phyloP scores from a whole-genome alignment of 441 rosid species.

The Lepidium campestre region DNA sequence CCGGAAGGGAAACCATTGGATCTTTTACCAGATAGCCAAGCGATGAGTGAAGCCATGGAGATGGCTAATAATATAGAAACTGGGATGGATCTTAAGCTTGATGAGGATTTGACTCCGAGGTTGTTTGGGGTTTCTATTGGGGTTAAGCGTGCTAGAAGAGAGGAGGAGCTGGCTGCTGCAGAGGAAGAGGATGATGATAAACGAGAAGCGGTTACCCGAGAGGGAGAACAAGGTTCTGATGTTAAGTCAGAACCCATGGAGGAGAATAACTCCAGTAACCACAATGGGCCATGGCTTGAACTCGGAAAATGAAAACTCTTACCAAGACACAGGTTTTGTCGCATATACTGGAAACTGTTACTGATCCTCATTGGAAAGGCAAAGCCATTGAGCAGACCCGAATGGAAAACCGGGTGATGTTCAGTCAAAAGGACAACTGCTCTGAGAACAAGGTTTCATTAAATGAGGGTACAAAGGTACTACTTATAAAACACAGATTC shows the following conservation, averaged over 20 bases:
- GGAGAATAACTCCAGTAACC: slow-evolving; percentile 32
- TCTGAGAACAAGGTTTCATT: neutral
- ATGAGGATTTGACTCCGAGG: slow-evolving; percentile 46
- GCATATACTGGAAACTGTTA: neutral
- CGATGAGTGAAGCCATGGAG: slow-evolving; percentile 18
- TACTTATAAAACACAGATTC: neutral
- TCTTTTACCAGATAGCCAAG: slow-evolving; percentile 20
- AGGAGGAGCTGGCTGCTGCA: slow-evolving; percentile 23
- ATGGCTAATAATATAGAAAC: slow-evolving; percentile 11
- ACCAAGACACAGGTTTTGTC: neutral
- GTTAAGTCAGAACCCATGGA: slow-evolving; percentile 61
- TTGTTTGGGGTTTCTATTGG: slow-evolving; percentile 86
- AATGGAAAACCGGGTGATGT: neutral
- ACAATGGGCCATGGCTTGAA: slow-evolving; percentile 60
- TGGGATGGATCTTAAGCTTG: slow-evolving; percentile 26
- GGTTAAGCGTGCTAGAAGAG: slow-evolving; percentile 55
- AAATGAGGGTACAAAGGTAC: neutral
- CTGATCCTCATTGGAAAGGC: neutral
- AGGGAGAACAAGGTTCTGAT: slow-evolving; percentile 30
- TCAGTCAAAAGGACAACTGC: neutral
- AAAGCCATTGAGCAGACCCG: neutral
- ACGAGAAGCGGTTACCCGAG: slow-evolving; percentile 17
- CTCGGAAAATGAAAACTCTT: slow-evolving; percentile 42
- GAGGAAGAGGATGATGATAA: slow-evolving; percentile 34
- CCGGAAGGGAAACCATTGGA: slow-evolving; percentile 30